Evolutionary conservation across 176 grass and related monocot species (phyloP).

Genomic region (Areca catechu): DNA sequence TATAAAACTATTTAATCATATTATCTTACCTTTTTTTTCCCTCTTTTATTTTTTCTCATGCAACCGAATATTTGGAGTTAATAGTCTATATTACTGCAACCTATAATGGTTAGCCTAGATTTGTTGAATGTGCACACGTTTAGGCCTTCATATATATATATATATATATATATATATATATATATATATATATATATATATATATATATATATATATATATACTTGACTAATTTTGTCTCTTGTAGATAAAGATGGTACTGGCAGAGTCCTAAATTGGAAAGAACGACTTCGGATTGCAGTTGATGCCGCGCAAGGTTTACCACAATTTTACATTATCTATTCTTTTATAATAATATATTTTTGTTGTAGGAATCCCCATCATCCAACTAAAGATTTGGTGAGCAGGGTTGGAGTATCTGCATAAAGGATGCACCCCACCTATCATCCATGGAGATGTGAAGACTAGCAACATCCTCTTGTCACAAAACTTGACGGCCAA

Average conservation of each 20-base stretch:
- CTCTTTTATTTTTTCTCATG: too few relatives aligned
- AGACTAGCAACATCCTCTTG: slow-evolving; percentile 49
- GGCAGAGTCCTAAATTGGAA: slow-evolving; percentile 22
- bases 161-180: too few relatives aligned
- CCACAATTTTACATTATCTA: neutral
- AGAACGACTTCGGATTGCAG: slow-evolving; percentile 18
- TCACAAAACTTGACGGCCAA: slow-evolving; percentile 28
- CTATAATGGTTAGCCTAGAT: too few relatives aligned
- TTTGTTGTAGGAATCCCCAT: neutral
- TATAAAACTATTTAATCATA: too few relatives aligned
- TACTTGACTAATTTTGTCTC: neutral
- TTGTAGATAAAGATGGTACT: slow-evolving; percentile 17
- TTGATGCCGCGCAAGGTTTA: slow-evolving; percentile 41
- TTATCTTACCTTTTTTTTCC: too few relatives aligned
- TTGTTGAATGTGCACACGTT: too few relatives aligned
- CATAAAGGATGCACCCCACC: slow-evolving; percentile 27
- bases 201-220: too few relatives aligned
- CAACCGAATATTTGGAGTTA: too few relatives aligned
- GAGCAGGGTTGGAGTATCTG: slow-evolving; percentile 46
- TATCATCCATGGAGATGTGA: slow-evolving; percentile 51
- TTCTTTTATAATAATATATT: neutral
- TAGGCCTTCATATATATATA: too few relatives aligned
- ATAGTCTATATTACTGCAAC: too few relatives aligned
- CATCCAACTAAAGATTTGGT: neutral
- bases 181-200: too few relatives aligned